Evolutionary conservation across 176 grass and related monocot genomes (phyloP), one percentile per base, ranked within the genome.

Genomic region (Oryza meridionalis): DNA sequence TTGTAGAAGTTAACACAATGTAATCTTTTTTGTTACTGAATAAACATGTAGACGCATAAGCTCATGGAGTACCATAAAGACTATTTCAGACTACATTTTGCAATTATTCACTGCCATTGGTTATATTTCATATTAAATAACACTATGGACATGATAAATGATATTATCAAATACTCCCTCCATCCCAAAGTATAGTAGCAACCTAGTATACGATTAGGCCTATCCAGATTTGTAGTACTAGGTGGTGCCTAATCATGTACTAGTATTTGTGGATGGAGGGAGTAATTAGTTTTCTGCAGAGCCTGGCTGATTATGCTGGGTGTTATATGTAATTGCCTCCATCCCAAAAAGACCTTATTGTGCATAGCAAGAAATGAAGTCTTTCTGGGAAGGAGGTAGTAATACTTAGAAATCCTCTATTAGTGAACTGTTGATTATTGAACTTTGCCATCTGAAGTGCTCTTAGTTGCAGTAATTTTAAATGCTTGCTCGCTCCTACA

Each of bases 391-490:
- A 40, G 38, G 38, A 40, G 38, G 7, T 40, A 40, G 38, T 11
- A 26, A 40, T 77, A 50, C 26, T 71, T 19, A 71, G 17, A 65
- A 5, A 58, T 73, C 22, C 32, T 67, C 21, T 73, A 73, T 31
- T 71, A 33, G 8, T 42, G 40, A 70, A 44, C 11, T 42, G 6
- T 77, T 3, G 31, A 70, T 80, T 70, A 53, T 59, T 46, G 26
- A 76, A 40, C 42, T 14, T 68, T 45, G 50, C 49, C 9, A 69
- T 80, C 19, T 63, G 12, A 29, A 81, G 27, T 66, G 65, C 38
- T 77, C 45, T 74, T n/a, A 46, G 44, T 81, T 85, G 13, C 44
- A 45, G 67, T 69, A 70, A 69, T 50, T 80, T 69, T 19, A 38
- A 68, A 63, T 55, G n/a, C 51, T 7, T 14, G 13, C 65, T 42